A percentile compares a stretch with the other conserved stretches of the same genome.
phyloP scores from a whole-genome alignment of 2,329 filamentous ascomycete species.

The Monilinia aucupariae region DNA sequence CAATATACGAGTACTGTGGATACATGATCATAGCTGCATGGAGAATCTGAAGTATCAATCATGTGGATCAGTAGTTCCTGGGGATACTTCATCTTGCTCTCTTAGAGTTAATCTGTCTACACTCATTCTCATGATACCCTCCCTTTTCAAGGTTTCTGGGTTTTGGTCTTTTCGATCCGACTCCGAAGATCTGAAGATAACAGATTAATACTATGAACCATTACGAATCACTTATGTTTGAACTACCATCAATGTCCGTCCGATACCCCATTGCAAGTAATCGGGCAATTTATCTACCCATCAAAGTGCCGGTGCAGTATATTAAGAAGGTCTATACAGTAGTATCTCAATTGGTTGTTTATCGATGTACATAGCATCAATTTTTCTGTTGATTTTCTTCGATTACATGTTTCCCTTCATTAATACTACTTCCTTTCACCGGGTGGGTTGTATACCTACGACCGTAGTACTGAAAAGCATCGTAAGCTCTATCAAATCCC shows the following conservation, averaged over 20 bases:
- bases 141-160: background rate
- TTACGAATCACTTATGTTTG: background rate
- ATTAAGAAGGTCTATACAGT: background rate
- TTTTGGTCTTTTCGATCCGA: background rate
- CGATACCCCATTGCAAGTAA: background rate
- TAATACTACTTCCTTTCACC: background rate
- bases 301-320: background rate
- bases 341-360: no score
- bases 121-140: background rate
- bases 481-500: slow-evolving; percentile 1
- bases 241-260: background rate
- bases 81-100: background rate
- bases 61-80: background rate
- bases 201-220: background rate
- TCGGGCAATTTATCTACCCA: background rate
- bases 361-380: background rate
- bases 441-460: background rate
- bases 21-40: background rate
- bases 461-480: background rate
- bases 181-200: background rate
- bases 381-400: background rate
- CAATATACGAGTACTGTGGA: background rate
- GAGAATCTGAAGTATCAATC: background rate
- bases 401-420: background rate
- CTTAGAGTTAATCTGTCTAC: background rate